These are phyloP conservation scores for Yamagishiella unicocca DNA, from an alignment of 139 green algal species.

Conservation along the genomic window DNA sequence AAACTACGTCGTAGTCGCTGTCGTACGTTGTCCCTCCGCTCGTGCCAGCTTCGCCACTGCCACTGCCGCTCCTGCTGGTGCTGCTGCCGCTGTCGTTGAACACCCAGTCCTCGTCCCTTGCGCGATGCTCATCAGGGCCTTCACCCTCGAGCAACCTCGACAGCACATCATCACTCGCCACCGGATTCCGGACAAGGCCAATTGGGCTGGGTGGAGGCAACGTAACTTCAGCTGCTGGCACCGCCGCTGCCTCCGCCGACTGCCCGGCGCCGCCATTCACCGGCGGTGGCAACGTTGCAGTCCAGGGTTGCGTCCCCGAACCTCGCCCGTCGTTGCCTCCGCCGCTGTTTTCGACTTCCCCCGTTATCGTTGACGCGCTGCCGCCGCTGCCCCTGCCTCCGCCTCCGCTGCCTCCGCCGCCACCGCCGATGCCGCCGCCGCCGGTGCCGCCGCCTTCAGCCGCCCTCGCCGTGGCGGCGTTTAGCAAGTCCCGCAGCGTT, in stretches of 20 bases:
- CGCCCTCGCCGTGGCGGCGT: background rate
- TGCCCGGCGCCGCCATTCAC: background rate
- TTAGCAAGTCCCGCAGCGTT: background rate
- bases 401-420: background rate
- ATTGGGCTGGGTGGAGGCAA: background rate
- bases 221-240: background rate
- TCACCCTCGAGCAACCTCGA: background rate
- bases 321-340: too few relatives aligned
- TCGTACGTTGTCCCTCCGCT: background rate
- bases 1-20: too few relatives aligned
- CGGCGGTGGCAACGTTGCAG: background rate
- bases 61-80: background rate
- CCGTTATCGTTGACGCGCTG: background rate
- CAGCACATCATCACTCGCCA: background rate
- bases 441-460: background rate
- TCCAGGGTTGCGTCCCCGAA: too few relatives aligned
- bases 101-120: slow-evolving; percentile 10
- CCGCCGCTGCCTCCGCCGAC: background rate
- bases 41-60: background rate
- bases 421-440: background rate
- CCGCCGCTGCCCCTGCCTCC: background rate
- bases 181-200: background rate
- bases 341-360: too few relatives aligned
- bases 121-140: background rate
- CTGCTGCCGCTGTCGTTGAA: background rate